phyloP scores from a whole-genome alignment of 2,329 filamentous ascomycete species.

The Setomelanomma holmii region DNA sequence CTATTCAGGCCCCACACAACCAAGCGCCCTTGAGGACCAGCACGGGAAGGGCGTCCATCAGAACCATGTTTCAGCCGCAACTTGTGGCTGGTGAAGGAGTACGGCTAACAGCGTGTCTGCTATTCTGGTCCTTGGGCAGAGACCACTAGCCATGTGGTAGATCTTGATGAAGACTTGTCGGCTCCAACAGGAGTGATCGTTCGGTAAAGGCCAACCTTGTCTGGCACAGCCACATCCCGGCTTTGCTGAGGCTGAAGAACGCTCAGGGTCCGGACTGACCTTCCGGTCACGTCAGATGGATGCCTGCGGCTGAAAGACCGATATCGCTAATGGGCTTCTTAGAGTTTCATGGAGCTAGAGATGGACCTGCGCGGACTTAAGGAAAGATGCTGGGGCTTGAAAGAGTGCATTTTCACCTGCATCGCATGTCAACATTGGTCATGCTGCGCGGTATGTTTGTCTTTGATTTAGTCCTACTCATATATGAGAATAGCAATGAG shows the following conservation, averaged over 20 bases:
- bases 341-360: background rate
- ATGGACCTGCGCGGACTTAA: too few species aligned
- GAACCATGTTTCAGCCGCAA: background rate
- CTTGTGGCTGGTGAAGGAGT: background rate
- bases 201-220: background rate
- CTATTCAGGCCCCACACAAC: too few species aligned
- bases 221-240: background rate
- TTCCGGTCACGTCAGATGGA: background rate
- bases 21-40: too few species aligned
- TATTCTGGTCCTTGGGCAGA: background rate
- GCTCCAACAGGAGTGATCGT: background rate
- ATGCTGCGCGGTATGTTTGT: conserved; percentile 56
- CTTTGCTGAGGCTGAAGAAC: background rate
- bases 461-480: conserved; percentile 57
- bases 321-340: background rate
- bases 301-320: background rate
- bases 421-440: too few species aligned
- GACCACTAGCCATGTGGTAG: background rate
- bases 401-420: too few species aligned
- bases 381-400: too few species aligned
- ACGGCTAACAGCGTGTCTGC: too few species aligned
- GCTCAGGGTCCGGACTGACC: background rate
- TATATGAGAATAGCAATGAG: conserved; percentile 48
- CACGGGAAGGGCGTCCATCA: background rate
- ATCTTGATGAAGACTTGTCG: background rate